phyloP scores from a whole-genome alignment of 2,329 filamentous ascomycete genomes.

The Sclerotinia minor region DNA sequence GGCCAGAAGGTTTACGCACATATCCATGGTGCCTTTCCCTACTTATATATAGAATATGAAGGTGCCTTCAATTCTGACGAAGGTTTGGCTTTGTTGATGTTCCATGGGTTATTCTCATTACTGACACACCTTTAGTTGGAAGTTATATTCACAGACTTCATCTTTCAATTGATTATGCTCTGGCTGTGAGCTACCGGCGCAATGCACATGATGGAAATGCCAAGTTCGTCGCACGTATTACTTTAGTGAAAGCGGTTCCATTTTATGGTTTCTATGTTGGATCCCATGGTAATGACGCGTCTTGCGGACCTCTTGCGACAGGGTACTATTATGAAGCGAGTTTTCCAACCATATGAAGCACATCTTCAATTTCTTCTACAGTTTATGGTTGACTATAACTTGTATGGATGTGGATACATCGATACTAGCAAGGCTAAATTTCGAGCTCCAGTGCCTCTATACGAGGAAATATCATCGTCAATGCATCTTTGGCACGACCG shows the following conservation, averaged over 20 bases:
- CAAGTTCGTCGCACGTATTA: constrained; percentile 84
- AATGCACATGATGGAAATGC: constrained; percentile 69
- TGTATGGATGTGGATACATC: constrained; percentile 91
- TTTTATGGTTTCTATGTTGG: constrained; percentile 97
- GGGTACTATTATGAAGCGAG: constrained; percentile 79
- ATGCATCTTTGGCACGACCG: constrained; percentile 77
- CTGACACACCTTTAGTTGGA: constrained; percentile 55
- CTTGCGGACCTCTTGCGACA: constrained; percentile 84
- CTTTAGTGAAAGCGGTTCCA: constrained; percentile 85
- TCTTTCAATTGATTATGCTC: constrained; percentile 84
- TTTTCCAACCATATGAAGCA: constrained; percentile 89
- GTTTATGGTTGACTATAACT: constrained; percentile 98
- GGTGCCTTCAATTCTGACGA: constrained; percentile 66
- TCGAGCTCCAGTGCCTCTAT: constrained; percentile 71
- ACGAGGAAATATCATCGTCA: constrained; percentile 58
- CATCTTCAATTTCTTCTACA: constrained; percentile 91
- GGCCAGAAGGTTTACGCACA: constrained; percentile 96
- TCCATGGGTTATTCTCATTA: not conserved
- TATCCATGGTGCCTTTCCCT: constrained; percentile 92
- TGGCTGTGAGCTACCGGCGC: constrained; percentile 80
- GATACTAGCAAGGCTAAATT: constrained; percentile 71
- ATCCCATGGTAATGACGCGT: constrained; percentile 82
- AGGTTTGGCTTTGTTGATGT: constrained; percentile 52
- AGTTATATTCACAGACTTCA: constrained; percentile 77
- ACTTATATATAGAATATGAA: constrained; percentile 86